Base-by-base conservation (phyloP, 108 stramenopile species). In the Stephanodiscus minutulus region DNA sequence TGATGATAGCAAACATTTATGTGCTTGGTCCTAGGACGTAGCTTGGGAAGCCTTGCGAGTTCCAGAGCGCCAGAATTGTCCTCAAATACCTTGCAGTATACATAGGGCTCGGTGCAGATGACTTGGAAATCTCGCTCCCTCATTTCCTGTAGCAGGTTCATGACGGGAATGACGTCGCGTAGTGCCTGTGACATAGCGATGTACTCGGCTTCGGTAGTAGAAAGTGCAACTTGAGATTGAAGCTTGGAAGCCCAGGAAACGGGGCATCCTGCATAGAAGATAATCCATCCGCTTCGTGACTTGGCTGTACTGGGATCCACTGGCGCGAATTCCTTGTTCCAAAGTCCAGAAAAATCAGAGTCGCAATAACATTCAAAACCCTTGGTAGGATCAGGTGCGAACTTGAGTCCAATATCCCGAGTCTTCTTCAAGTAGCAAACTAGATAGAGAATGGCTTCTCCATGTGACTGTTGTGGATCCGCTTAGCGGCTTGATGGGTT, bases 51-150 rank as follows among this genome's bases (percentile, higher is more conserved):
- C 7, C 74, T 64, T 18, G 81, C 81, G 2, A 83, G 73, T 33
- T 33, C 31, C 31, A 33, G 5, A 4, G 31, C 31, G 25, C 82
- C 77, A 3, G 49, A 53, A 43, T 83, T 83, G 58, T 83, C 73
- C 37, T 85, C 76, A 50, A 81, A 77, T 9, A 71, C 76, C 43
- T 54, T 70, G 41, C 76, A 82, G 20, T 77, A 47, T 0, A 82
- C 71, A 0, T 61, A 27, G 20, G 76, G 64, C 1, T 36, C 18
- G 5, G 63, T 48, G 39, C 27, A 37, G 1, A 62, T 20, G 24
- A 68, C 61, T 7, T 24, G 22, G 29, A 72, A 76, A 13, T 33
- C 49, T 4, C n/a, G 12, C 7, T 72, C 63, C 49, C 70, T 53
- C 56, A 80, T 61, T 52, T 74, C 69, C 8, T 18, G 10, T 22